phyloP scores from a whole-genome alignment of 371 early-diverging fungal genomes.

The Entomophthora muscae region DNA sequence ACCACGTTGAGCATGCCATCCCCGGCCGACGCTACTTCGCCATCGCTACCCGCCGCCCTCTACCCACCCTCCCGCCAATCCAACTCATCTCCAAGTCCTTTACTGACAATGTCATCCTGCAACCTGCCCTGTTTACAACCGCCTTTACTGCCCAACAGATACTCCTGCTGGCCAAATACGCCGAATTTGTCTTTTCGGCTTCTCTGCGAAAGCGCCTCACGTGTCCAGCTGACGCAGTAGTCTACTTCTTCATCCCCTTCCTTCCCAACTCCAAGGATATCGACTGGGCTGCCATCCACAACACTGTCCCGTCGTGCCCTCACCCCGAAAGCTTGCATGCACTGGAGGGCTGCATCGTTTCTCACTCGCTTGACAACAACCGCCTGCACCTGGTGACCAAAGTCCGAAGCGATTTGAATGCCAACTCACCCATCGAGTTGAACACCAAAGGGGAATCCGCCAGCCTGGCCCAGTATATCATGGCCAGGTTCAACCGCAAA shows the following conservation, averaged over 20 bases:
- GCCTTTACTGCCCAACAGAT: neutral
- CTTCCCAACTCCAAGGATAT: neutral
- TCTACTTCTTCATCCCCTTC: neutral
- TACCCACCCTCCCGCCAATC: neutral
- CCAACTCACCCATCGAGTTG: neutral
- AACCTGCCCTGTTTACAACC: neutral
- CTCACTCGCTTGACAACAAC: neutral
- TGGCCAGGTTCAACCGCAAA: slow-evolving; percentile 15
- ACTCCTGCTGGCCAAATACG: neutral
- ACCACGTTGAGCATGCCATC: neutral
- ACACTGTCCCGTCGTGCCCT: no score
- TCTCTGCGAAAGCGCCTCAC: neutral
- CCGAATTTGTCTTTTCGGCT: neutral
- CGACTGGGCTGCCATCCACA: neutral
- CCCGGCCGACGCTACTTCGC: neutral
- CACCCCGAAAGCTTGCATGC: neutral
- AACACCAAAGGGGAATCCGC: neutral
- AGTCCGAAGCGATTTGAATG: neutral
- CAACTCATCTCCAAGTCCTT: neutral
- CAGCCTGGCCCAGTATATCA: slow-evolving; percentile 21
- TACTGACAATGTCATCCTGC: neutral
- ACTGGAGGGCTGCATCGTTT: neutral
- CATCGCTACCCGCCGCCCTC: neutral
- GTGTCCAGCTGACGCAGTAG: neutral
- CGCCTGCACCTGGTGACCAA: neutral